Evolutionary conservation across 768 basidiomycete species (phyloP), one percentile per base, ranked within the genome.

Genomic region (Dioszegia crocea): DNA sequence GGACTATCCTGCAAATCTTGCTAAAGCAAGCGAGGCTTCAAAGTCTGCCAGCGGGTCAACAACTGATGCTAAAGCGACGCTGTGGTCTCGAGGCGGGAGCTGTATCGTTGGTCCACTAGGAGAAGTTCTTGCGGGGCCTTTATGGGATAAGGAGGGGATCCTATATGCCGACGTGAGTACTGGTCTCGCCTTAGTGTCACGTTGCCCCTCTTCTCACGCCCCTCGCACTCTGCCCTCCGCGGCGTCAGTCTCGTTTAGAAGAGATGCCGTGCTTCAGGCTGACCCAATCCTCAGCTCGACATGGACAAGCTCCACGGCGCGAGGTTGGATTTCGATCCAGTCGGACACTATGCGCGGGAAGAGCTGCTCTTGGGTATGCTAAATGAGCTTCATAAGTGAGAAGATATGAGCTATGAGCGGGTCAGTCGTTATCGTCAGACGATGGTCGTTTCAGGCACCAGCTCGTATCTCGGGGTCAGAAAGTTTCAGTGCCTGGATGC

Each of bases 61-160:
- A 11, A 4, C 21, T 21, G 52, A 54, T 43, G 55, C 46, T 19
- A 27, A 55, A 19, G 33, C 33, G 33, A 43, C 55, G 23, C 45
- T 59, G 2, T 65, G 61, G 64, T 60, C 56, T n/a, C 45, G 61
- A 57, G 67, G 67, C 14, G 67, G 67, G 4, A 57, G 57, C 26
- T 61, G 61, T 43, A 68, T 68, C 39, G 36, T 68, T 30, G 59
- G 61, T 36, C 67, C 67, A 2, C 45, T 68, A 21, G 67, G 67
- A n/a, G 50, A 68, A 44, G 39, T 68, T 5, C 44, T 68, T 27
- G 67, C 61, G 1, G 67, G 64, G 6, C 67, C 67, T 16, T 30
- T 68, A 30, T 68, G 67, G 67, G 61, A 68, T 44, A 38, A 59
- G 41, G 67, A 63, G 36, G 67, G 64, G n/a, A 63, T 63, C 43